Conservation (phyloP, 1,284 basidiomycete genomes). For the Cryptococcus sp. region DNA sequence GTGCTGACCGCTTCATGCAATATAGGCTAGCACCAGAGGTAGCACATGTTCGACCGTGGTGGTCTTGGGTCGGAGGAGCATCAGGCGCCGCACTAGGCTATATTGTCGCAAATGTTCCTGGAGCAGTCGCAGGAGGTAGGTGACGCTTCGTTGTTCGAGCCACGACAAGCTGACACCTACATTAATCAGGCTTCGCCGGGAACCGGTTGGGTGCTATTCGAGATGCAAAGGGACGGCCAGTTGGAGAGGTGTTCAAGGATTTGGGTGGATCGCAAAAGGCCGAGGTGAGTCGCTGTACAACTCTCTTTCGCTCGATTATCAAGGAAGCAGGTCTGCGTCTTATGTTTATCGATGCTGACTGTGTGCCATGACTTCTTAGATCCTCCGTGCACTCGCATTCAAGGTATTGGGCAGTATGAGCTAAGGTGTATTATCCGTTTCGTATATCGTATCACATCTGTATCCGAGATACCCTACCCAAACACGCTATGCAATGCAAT, state of each 20-base stretch:
- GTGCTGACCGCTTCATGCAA: not conserved
- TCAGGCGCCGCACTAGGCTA: conserved; percentile 69
- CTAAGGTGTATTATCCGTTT: conserved; percentile 4
- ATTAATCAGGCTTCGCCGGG: conserved; percentile 67
- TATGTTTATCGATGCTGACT: no score
- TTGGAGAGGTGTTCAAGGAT: conserved; percentile 83
- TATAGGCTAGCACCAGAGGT: conserved; percentile 52
- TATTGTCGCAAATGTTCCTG: conserved; percentile 84
- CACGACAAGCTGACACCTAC: conserved; percentile 9
- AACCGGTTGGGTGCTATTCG: conserved; percentile 82
- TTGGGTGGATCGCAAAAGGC: conserved; percentile 80
- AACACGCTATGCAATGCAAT: not conserved
- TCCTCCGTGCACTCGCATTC: conserved; percentile 79
- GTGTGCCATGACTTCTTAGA: conserved; percentile 59
- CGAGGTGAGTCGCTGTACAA: conserved; percentile 65
- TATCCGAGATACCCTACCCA: no score
- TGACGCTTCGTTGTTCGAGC: conserved; percentile 1
- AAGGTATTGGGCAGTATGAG: conserved; percentile 73
- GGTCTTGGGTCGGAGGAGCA: conserved; percentile 63
- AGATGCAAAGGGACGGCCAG: conserved; percentile 90
- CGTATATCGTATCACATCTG: not conserved
- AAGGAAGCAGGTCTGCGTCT: not conserved
- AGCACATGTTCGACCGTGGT: conserved; percentile 48
- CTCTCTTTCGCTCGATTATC: conserved; percentile 1
- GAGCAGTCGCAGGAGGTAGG: conserved; percentile 56